Evolutionary conservation across 108 stramenopile genomes (phyloP), one percentile per base, ranked within the genome.

Genomic region (Fragilariopsis cylindrus): DNA sequence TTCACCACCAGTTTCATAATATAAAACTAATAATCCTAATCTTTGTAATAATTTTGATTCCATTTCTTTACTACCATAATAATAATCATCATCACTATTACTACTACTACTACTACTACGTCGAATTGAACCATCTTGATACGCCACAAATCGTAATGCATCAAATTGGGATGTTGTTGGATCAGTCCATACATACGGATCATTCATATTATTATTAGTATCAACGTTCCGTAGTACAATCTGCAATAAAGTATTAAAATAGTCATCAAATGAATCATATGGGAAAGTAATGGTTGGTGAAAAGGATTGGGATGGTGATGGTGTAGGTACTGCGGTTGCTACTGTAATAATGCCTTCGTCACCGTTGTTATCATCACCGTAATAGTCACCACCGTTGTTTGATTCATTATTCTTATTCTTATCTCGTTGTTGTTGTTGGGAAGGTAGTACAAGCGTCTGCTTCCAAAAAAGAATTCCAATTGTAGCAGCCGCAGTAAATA

Each of bases 1-100:
- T 21, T n/a, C 42, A 4, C 62, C 62, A 4, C 62, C 62, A n/a
- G 62, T 63, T 11, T 43, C 15, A 44, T 63, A 45, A 15, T 63
- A 63, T 8, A 63, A 40, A 9, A 40, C 39, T n/a, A 63, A 15
- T 5, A 63, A 44, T 3, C 43, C 62, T n/a, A 63, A 15, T 15
- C 62, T 1, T 44, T 63, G 62, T 12, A 63, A 44, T 44, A 63
- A 2, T 30, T 30, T 30, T 2, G 30, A 30, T 30, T 30, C 30
- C 1, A 30, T 57, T 7, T 62, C 60, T 53, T 53, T 2, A 15
- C 13, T 15, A 30, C 30, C 30, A 30, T 30, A 53, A 15, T 15
- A 13, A 15, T 53, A 53, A 15, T 15, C 13, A 42, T 21, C 21
- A 12, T n/a, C n/a, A n/a, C n/a, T n/a, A n/a, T n/a, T n/a, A n/a